Percentiles rank a stretch among this genome's conserved stretches.
Evolutionary conservation across 2,329 filamentous ascomycete genomes (phyloP).

Genomic region (Botryosphaeria dothidea): DNA sequence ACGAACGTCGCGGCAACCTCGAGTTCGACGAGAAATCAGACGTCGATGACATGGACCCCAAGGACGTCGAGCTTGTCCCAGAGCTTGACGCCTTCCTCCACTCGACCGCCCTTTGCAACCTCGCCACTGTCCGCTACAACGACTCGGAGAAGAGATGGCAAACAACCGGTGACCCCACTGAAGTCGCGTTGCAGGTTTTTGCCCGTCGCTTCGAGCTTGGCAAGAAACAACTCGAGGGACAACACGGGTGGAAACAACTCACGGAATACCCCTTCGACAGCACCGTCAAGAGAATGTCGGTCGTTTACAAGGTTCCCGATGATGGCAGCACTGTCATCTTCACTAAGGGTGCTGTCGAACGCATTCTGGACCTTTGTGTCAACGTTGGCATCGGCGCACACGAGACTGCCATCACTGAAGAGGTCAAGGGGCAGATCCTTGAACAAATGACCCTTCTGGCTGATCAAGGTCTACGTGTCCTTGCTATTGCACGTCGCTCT

Average conservation of each 20-base stretch:
- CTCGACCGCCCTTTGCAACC: constrained; percentile 46
- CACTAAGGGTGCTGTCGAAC: constrained; percentile 41
- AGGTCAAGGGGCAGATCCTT: constrained; percentile 55
- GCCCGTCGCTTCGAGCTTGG: constrained; percentile 40
- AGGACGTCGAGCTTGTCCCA: constrained; percentile 28
- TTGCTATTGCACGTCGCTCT: constrained; percentile 29
- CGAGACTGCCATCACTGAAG: constrained; percentile 22
- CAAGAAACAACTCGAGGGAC: constrained; percentile 30
- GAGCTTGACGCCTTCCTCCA: constrained; percentile 36
- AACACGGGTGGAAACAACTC: constrained; percentile 32
- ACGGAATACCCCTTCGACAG: constrained; percentile 43
- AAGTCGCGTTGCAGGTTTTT: constrained; percentile 41
- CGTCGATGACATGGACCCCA: constrained; percentile 22
- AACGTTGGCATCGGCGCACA: constrained; percentile 37
- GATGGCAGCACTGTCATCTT: constrained; percentile 35
- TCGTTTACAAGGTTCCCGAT: constrained; percentile 37
- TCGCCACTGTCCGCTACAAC: constrained; percentile 51
- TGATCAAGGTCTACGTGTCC: constrained; percentile 28
- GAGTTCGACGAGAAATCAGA: constrained; percentile 18
- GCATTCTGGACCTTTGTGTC: constrained; percentile 20
- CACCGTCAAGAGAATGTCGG: constrained; percentile 42
- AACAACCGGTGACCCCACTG: constrained; percentile 39
- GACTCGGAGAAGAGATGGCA: constrained; percentile 41
- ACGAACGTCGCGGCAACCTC: constrained; percentile 22
- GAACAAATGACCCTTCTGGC: constrained; percentile 56